A percentile compares a stretch with the other conserved stretches of the same genome.
These are phyloP conservation scores for Xanthoconium stramineum DNA, from an alignment of 768 basidiomycete genomes.

Conservation along the genomic window DNA sequence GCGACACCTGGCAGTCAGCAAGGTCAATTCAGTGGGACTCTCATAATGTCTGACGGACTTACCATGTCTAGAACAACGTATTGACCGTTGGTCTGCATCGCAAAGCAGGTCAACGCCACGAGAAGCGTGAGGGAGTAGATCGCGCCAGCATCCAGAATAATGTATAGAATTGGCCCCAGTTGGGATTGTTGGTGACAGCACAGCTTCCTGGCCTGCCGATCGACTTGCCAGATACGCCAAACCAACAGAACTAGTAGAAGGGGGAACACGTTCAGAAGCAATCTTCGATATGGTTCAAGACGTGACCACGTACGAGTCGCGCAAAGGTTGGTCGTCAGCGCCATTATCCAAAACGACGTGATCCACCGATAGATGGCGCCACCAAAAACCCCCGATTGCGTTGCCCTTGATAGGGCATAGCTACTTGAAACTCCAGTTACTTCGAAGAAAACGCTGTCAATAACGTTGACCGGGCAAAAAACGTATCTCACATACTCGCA, in stretches of 20 bases:
- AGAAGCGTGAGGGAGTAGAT: background rate
- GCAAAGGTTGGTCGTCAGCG: slow-evolving; percentile 25
- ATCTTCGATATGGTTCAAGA: too few relatives aligned
- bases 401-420: slow-evolving; percentile 10
- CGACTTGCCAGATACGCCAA: background rate
- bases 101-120: background rate
- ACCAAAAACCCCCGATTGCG: background rate
- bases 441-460: background rate
- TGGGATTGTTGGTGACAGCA: background rate
- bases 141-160: background rate
- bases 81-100: background rate
- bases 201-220: background rate
- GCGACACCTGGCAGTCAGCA: background rate
- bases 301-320: slow-evolving; percentile 21
- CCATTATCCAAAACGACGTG: slow-evolving; percentile 23
- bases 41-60: background rate
- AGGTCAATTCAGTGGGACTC: background rate
- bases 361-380: slow-evolving; percentile 28
- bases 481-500: background rate
- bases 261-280: background rate
- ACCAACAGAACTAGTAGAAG: background rate
- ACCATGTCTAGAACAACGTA: background rate
- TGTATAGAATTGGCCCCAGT: background rate
- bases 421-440: background rate
- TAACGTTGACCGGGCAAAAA: background rate